Conservation (phyloP, 2,329 filamentous ascomycete genomes). For the Fusarium guadeloupense region DNA sequence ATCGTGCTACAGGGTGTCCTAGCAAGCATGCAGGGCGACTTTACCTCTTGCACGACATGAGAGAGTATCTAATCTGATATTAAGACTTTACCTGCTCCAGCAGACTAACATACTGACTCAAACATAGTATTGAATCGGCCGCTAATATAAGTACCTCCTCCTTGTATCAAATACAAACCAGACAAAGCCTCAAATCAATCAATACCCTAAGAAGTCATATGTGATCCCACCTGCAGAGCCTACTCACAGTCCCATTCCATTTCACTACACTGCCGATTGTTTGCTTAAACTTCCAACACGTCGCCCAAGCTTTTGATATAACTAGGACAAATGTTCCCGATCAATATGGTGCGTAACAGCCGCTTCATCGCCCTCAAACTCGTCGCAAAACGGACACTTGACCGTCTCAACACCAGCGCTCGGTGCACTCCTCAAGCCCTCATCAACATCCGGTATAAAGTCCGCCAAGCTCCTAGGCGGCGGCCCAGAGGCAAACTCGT, state of each 20-base stretch:
- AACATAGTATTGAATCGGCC: too few species aligned
- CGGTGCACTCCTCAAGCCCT: conserved; percentile 29
- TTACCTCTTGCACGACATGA: too few species aligned
- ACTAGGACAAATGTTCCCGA: conserved; percentile 44
- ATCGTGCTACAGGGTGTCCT: too few species aligned
- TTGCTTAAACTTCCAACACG: not conserved
- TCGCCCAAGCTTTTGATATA: not conserved
- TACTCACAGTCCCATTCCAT: not conserved
- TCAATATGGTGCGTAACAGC: conserved; percentile 75
- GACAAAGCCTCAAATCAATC: too few species aligned
- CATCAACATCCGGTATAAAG: conserved; percentile 56
- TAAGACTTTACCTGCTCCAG: too few species aligned
- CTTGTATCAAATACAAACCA: too few species aligned
- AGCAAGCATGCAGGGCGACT: too few species aligned
- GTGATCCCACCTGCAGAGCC: too few species aligned
- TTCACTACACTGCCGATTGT: not conserved
- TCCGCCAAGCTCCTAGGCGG: conserved; percentile 54
- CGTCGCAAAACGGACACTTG: conserved; percentile 71
- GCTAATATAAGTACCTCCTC: too few species aligned
- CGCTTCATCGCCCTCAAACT: conserved; percentile 73
- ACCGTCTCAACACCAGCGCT: conserved; percentile 19
- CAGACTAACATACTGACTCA: too few species aligned
- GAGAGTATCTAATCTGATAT: too few species aligned
- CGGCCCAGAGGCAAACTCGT: conserved; percentile 51
- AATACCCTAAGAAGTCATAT: too few species aligned